Conservation (phyloP, 2,329 filamentous ascomycete species). For the Escovopsis weberi region DNA sequence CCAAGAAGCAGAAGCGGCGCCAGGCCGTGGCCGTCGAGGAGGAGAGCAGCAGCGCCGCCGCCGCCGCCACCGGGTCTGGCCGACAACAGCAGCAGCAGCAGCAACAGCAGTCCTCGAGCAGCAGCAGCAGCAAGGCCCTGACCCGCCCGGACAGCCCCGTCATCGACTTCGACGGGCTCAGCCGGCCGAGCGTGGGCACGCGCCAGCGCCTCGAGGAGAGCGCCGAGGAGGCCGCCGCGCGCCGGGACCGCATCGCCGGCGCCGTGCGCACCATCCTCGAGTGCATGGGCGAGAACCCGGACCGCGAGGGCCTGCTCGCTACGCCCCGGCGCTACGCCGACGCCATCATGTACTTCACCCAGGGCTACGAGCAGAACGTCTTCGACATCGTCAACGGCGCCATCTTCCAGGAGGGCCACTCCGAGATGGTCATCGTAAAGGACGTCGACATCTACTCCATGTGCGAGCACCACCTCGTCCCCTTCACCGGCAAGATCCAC, state of each 20-base stretch:
- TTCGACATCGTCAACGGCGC: constrained; percentile 83
- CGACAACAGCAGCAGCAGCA: too few relatives aligned
- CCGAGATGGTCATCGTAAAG: constrained; percentile 95
- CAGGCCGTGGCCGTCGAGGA: constrained; percentile 3
- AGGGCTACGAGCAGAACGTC: constrained; percentile 92
- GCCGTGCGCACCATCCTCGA: constrained; percentile 54
- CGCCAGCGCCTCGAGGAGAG: constrained; percentile 46
- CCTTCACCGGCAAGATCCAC: constrained; percentile 98
- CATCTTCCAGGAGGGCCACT: constrained; percentile 91
- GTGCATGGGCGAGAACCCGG: constrained; percentile 53
- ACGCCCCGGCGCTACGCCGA: constrained; percentile 84
- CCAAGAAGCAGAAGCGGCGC: constrained; percentile 17
- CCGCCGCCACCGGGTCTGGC: too few relatives aligned
- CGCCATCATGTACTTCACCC: constrained; percentile 89
- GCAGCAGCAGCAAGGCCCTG: not conserved
- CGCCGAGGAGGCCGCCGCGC: constrained; percentile 25
- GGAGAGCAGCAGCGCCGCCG: not conserved
- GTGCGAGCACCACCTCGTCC: constrained; percentile 95
- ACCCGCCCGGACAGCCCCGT: constrained; percentile 33
- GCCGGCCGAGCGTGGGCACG: constrained; percentile 47
- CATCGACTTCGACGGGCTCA: constrained; percentile 48
- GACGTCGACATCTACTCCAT: constrained; percentile 91
- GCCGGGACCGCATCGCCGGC: constrained; percentile 43
- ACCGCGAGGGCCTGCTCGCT: constrained; percentile 48
- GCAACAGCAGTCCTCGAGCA: not conserved